A percentile compares a stretch with the other conserved stretches of the same genome.
These are phyloP conservation scores for Knufia fluminis DNA, from an alignment of 2,329 filamentous ascomycete species.

Conservation along the genomic window DNA sequence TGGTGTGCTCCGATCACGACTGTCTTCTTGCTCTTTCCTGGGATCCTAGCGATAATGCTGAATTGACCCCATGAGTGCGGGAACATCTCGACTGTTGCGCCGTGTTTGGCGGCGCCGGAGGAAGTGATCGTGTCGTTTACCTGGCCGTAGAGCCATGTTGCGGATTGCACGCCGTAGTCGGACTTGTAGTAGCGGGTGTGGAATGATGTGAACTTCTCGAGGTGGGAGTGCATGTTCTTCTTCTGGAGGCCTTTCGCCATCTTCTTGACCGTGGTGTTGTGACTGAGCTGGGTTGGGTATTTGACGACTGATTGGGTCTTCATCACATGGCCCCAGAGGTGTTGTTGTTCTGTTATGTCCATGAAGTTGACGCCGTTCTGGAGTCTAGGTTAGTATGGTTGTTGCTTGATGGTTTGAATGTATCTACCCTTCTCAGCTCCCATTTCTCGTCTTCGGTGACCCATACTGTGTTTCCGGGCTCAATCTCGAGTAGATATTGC, in stretches of 20 bases:
- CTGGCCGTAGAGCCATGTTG: slow-evolving; percentile 72
- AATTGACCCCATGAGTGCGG: slow-evolving; percentile 79
- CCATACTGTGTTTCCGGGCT: slow-evolving; percentile 74
- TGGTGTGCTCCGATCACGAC: slow-evolving; percentile 86
- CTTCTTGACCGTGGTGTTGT: slow-evolving; percentile 57
- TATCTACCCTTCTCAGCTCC: slow-evolving; percentile 68
- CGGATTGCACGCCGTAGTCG: slow-evolving; percentile 66
- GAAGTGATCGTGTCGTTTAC: slow-evolving; percentile 63
- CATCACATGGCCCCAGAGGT: slow-evolving; percentile 46
- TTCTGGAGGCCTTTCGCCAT: slow-evolving; percentile 63
- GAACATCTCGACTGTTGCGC: slow-evolving; percentile 64
- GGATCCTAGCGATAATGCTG: slow-evolving; percentile 84
- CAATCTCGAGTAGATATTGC: slow-evolving; percentile 69
- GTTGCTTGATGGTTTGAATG: not conserved
- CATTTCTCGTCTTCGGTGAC: slow-evolving; percentile 94
- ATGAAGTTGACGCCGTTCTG: slow-evolving; percentile 83
- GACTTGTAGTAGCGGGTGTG: slow-evolving; percentile 52
- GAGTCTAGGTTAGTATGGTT: slow-evolving; percentile 6
- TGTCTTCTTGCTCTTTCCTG: slow-evolving; percentile 73
- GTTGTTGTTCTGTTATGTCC: slow-evolving; percentile 73
- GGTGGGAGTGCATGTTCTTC: slow-evolving; percentile 64
- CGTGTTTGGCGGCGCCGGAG: slow-evolving; percentile 58
- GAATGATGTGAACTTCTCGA: slow-evolving; percentile 58
- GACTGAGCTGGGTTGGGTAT: slow-evolving; percentile 58
- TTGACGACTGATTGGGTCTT: slow-evolving; percentile 35